Evolutionary conservation across 148 eudicot species (phyloP).

Genomic region (Nepenthes gracilis): DNA sequence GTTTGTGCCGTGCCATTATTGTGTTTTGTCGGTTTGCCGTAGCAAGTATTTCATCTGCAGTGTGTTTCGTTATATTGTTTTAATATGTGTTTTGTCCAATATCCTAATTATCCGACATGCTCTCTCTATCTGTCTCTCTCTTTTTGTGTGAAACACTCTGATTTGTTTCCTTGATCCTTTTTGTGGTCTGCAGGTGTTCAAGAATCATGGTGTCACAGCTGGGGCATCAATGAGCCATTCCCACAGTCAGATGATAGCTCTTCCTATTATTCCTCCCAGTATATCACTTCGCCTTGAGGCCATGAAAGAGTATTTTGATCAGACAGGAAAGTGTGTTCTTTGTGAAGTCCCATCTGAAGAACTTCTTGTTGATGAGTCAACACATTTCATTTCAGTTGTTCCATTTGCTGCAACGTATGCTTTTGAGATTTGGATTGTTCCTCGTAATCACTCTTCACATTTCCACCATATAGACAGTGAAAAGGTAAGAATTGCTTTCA

Average conservation of each 20-base stretch:
- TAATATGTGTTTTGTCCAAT: no score
- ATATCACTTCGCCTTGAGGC: constrained; percentile 54
- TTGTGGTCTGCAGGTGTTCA: constrained; percentile 53
- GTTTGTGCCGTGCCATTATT: no score
- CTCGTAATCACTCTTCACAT: constrained; percentile 64
- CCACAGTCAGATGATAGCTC: constrained; percentile 87
- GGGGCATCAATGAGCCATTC: constrained; percentile 99
- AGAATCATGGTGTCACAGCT: constrained; percentile 92
- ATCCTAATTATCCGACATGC: no score
- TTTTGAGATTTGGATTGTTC: constrained; percentile 94
- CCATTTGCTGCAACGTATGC: constrained; percentile 87
- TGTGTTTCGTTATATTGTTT: no score
- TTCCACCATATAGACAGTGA: constrained; percentile 63
- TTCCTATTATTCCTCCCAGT: constrained; percentile 64
- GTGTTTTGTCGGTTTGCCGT: no score
- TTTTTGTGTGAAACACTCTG: background rate
- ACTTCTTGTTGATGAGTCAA: constrained; percentile 48
- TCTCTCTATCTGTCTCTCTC: constrained; percentile 1
- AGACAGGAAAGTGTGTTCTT: constrained; percentile 68
- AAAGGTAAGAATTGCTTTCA: constrained; percentile 37
- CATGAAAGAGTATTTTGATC: constrained; percentile 61
- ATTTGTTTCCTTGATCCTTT: background rate
- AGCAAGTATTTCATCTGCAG: no score
- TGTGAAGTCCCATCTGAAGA: constrained; percentile 49
- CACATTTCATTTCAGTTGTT: constrained; percentile 58